Base-by-base conservation (phyloP, 2,329 filamentous ascomycete genomes). In the Ophiostoma himal-ulmi region DNA sequence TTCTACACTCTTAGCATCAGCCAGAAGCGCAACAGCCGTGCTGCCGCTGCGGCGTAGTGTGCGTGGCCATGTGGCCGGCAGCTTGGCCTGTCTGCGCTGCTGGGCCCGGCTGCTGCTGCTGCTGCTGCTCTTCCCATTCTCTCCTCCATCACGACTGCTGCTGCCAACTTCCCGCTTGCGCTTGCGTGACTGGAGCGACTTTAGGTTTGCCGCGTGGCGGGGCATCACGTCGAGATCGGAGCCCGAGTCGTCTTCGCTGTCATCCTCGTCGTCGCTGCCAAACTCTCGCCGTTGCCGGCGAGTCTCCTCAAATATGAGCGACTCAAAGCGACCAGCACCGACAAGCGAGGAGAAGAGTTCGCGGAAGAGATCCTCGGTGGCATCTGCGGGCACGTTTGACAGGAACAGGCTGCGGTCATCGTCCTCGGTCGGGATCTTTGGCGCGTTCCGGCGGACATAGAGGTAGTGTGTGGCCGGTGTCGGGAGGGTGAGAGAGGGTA, bases 351-450 rank as follows among this genome's bases (percentile, higher is more conserved):
- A 82, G 75, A 98, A 96, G 0, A 98, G 81, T 60, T 88, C 84
- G 64, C 92, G 89, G 60, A 98, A 84, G 75, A 94, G 91, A 0
- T 83, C 79, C 70, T 92, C 89, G 5, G 92, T 96, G 71, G 92
- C 89, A 77, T 97, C 94, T 73, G 90, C 84, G 7, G 95, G 95
- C 0, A 96, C 82, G 76, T 99, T 98, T 73, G 94, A 91, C n/a
- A 96, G 78, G 80, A 97, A 99, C 22, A 99, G 84, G 72, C 91
- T 93, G 75, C 94, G 89, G 20, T 87, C 82, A 75, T 94, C 91
- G 78, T 91, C 86, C 70, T 86, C 83, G 8, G 90, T 91, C 17
- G 91, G 88, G 57, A 91, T 85, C 80, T 91, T 92, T 72, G 94
- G 93, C 65, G 89, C 85, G 80, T 98, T 94, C 70, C 88, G 88